These are phyloP conservation scores for Russula compacta DNA, from an alignment of 768 basidiomycete species.

Conservation along the genomic window DNA sequence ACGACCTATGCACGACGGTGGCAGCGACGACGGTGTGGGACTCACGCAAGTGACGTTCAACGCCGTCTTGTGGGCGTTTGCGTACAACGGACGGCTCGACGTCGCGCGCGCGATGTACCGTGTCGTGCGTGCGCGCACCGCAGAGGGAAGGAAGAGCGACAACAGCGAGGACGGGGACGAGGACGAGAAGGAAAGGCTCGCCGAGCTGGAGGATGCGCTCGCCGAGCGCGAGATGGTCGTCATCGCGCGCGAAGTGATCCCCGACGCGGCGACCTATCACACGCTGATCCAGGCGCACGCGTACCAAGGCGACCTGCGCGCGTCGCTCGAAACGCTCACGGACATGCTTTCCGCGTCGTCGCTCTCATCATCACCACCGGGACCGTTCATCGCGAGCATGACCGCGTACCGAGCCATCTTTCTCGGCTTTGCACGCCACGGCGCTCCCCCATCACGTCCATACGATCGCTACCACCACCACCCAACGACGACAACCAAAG, in stretches of 20 bases:
- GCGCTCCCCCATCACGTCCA: too few relatives aligned
- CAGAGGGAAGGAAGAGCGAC: too few relatives aligned
- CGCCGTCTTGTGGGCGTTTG: conserved; percentile 62
- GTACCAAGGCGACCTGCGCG: conserved; percentile 57
- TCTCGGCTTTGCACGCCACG: conserved; percentile 63
- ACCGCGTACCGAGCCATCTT: conserved; percentile 64
- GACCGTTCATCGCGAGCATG: conserved; percentile 31
- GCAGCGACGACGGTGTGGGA: conserved; percentile 25
- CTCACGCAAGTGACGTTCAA: conserved; percentile 63
- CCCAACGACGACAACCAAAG: neutral
- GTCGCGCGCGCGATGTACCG: conserved; percentile 56
- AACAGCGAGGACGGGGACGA: neutral
- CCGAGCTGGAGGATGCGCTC: conserved; percentile 33
- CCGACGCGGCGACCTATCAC: conserved; percentile 61
- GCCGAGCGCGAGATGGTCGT: conserved; percentile 36
- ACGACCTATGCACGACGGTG: neutral
- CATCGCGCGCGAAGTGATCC: conserved; percentile 35
- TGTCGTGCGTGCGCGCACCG: conserved; percentile 25
- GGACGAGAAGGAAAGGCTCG: conserved; percentile 26
- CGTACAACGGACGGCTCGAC: conserved; percentile 41
- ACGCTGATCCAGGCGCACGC: conserved; percentile 60
- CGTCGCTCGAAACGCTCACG: conserved; percentile 47
- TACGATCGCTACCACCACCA: neutral
- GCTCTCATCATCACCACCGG: conserved; percentile 13
- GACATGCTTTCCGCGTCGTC: conserved; percentile 48